Base-by-base conservation (phyloP, 805 yeast genomes). In the Yarrowia deformans region DNA sequence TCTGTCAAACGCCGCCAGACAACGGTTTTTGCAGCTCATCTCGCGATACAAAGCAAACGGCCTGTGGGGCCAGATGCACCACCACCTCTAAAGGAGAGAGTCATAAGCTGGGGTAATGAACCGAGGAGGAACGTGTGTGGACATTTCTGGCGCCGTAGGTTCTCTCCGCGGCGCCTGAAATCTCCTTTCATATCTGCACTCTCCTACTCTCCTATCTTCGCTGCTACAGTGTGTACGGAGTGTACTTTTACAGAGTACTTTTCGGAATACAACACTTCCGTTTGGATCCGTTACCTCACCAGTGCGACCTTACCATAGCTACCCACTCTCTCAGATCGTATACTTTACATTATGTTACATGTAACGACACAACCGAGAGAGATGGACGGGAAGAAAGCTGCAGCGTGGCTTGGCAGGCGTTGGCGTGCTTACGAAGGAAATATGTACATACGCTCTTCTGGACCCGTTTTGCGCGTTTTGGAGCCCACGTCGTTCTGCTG, bases 341-440 rank as follows among this genome's bases (percentile, higher is more conserved):
- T 35, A n/a, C n/a, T 29, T 48, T 46, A 54, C 58, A 54, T 54
- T 43, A 54, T 54, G 58, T 54, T 54, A 54, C 58, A 54, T 54
- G 42, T 37, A 54, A 54, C 60, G 19, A 14, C 23, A 39, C 60
- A 54, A 23, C 34, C 60, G 60, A 54, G 45, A 37, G 16, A 39
- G 45, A 39, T 34, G 37, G 13, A 19, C 16, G 19, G 42, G 32
- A 37, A 54, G 23, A 54, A 54, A 54, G 8, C 19, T 39, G 45
- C 60, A 54, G 39, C 34, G 23, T 18, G 34, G n/a, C 45, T 54
- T 54, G 45, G 43, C 45, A 18, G 49, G 56, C 56, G 9, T n/a
- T 12, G 10, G 40, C 35, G 56, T 7, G n/a, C 16, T n/a, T 34
- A 12, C 12, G 55, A 7, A 12, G 29, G 29, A 23, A 23, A 23